A percentile compares a stretch with the other conserved stretches of the same genome.
Evolutionary conservation across 2,329 filamentous ascomycete genomes (phyloP).

Genomic region (Penicillium digitatum): DNA sequence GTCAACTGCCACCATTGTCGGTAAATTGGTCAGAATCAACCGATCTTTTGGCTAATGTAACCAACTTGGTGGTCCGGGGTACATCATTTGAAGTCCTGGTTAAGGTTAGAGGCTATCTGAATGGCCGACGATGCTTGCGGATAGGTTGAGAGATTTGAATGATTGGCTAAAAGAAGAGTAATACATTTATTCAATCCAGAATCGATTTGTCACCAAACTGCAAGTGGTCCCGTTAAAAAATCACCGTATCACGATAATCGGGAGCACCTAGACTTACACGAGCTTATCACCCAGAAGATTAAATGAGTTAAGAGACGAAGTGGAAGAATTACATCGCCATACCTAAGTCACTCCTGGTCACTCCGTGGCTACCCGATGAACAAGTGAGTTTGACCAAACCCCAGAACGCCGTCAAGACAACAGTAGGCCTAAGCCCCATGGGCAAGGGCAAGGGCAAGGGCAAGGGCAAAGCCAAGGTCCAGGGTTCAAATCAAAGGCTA

Average conservation of each 20-base stretch:
- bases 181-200: background rate
- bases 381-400: constrained; percentile 4
- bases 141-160: background rate
- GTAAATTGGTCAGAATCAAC: too few relatives aligned
- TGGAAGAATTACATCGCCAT: background rate
- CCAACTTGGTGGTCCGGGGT: too few relatives aligned
- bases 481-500: constrained; percentile 7
- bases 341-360: constrained; percentile 4
- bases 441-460: background rate
- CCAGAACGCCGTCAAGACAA: background rate
- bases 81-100: too few relatives aligned
- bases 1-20: too few relatives aligned
- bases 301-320: background rate
- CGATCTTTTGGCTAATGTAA: too few relatives aligned
- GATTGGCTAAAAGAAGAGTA: background rate
- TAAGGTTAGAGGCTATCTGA: too few relatives aligned
- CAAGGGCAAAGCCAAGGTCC: background rate
- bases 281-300: background rate
- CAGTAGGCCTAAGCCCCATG: background rate
- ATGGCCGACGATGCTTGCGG: background rate
- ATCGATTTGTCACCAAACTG: background rate
- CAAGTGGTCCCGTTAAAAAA: background rate
- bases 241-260: background rate
- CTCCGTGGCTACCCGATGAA: constrained; percentile 18
- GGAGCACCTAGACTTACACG: background rate